Evolutionary conservation across 2,329 filamentous ascomycete genomes (phyloP), one percentile per base, ranked within the genome.

Genomic region (Arthrinium phaeospermum): DNA sequence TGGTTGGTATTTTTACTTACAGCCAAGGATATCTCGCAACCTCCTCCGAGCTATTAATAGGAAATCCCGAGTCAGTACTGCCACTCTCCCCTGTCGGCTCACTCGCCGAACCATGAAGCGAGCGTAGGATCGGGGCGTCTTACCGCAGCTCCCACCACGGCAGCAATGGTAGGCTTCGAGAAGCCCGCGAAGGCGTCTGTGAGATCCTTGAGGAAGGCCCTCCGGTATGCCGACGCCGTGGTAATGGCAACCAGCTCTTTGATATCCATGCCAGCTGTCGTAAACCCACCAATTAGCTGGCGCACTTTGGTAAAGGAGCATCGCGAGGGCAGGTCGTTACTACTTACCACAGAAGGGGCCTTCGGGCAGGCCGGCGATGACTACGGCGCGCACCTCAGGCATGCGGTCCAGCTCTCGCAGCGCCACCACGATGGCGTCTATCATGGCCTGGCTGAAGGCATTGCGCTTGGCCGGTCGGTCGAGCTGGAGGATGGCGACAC

Each of bases 361-460:
- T n/a, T 78, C 75, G 27, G 73, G 73, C 27, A 76, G 78, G 24
- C 83, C 83, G 13, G 83, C 81, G 47, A 85, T 72, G 41, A 85
- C 78, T 27, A 85, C 79, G 34, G 77, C 83, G 49, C 79, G 78
- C 64, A 85, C 78, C 4, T 68, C 74, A 67, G 30, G 51, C 76
- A 67, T 76, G 76, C 37, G 74, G 78, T 71, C 68, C 68, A 82
- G 77, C 69, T 77, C 75, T 13, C 69, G 74, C 22, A 85, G 77
- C 5, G 89, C 79, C 67, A 88, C 82, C 19, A 57, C 68, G 3
- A 70, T 70, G 45, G 67, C 37, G 71, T 78, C 76, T 74, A 89
- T 86, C 81, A 90, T 85, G 67, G 79, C 78, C 71, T 84, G 82
- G 1, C 88, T 90, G 72, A 91, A 85, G 13, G 89, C 88, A 82